These are phyloP conservation scores for Citrullus colocynthis DNA, from an alignment of 306 rosid genomes.

Conservation along the genomic window DNA sequence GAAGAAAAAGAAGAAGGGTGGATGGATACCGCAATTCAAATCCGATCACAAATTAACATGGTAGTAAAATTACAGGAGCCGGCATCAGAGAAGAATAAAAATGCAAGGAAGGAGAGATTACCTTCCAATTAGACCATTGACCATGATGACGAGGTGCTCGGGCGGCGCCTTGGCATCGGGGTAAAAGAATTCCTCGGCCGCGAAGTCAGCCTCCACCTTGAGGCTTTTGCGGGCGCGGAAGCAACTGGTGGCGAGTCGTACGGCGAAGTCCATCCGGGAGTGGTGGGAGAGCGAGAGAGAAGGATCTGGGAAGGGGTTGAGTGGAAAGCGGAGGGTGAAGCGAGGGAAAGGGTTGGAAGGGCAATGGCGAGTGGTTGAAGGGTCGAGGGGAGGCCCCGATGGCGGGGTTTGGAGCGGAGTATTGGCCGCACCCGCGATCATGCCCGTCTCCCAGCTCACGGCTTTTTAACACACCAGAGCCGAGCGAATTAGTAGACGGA, in stretches of 20 bases:
- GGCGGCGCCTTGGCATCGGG: slow-evolving; percentile 17
- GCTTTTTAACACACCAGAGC: not conserved
- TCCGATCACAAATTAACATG: not conserved
- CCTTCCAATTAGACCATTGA: slow-evolving; percentile 84
- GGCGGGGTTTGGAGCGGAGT: slow-evolving; percentile 15
- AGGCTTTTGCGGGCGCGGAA: slow-evolving; percentile 14
- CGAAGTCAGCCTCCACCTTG: slow-evolving; percentile 25
- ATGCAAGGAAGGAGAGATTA: not conserved
- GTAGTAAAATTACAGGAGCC: no score
- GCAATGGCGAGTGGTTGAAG: not conserved
- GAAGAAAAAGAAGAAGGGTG: slow-evolving; percentile 1
- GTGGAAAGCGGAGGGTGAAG: slow-evolving; percentile 15
- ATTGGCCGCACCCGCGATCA: slow-evolving; percentile 23
- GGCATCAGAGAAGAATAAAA: not conserved
- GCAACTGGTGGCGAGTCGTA: slow-evolving; percentile 23
- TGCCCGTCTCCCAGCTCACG: not conserved
- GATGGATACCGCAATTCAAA: not conserved
- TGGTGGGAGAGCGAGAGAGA: slow-evolving; percentile 8
- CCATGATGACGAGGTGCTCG: slow-evolving; percentile 71
- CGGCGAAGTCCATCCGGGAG: slow-evolving; percentile 27
- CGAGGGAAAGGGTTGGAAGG: not conserved
- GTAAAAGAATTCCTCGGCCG: slow-evolving; percentile 28
- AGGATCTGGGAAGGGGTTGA: slow-evolving; percentile 5
- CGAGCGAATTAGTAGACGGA: not conserved
- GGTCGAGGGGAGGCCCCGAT: not conserved